These are phyloP conservation scores for Halophytophthora batemanensis DNA, from an alignment of 352 stramenopile genomes.

Conservation along the genomic window DNA sequence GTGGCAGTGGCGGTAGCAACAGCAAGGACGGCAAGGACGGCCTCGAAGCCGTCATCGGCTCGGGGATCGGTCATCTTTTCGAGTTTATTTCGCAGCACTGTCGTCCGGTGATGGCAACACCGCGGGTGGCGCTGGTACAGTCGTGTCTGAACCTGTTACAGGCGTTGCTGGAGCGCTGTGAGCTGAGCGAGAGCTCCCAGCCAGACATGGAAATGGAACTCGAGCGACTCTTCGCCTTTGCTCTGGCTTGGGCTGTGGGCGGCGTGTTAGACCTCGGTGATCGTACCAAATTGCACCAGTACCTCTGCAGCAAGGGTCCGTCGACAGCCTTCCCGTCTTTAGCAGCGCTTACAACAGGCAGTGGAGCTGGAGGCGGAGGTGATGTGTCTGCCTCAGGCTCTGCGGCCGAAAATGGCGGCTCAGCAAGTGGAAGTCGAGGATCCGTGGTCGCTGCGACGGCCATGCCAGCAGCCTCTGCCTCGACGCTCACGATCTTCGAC, in stretches of 20 bases:
- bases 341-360: constrained; percentile 4
- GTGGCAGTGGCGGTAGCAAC: constrained; percentile 4
- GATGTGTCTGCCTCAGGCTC: constrained; percentile 8
- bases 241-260: constrained; percentile 80
- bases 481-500: constrained; percentile 85
- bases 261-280: constrained; percentile 85
- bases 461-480: background rate
- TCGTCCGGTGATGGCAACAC: constrained; percentile 60
- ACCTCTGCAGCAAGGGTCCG: constrained; percentile 42
- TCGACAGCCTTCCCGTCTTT: constrained; percentile 24
- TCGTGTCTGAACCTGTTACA: constrained; percentile 63
- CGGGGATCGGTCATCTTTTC: constrained; percentile 57
- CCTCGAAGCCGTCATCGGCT: constrained; percentile 1
- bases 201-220: constrained; percentile 65
- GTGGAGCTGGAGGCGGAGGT: constrained; percentile 2
- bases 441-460: background rate
- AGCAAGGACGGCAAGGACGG: too few species aligned
- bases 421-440: background rate
- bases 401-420: background rate
- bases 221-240: constrained; percentile 83
- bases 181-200: constrained; percentile 47
- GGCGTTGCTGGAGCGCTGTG: constrained; percentile 48
- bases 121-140: constrained; percentile 78
- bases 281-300: constrained; percentile 64
- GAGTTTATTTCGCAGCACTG: constrained; percentile 62